Conservation (phyloP, 306 rosid species). For the Senna tora region DNA sequence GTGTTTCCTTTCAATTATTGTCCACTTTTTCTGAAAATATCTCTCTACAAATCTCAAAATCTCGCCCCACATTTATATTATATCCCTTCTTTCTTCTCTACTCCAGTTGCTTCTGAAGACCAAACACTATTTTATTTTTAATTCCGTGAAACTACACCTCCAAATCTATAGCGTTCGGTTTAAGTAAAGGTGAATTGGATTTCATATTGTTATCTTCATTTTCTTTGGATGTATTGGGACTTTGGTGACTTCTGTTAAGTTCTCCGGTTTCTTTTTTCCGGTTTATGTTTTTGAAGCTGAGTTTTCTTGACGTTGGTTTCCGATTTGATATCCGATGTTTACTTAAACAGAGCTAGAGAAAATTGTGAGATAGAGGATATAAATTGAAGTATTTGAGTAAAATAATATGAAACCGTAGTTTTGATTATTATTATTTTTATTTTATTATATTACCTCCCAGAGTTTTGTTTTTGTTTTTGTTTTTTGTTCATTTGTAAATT, state of each 20-base stretch:
- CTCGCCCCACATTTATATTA: not conserved
- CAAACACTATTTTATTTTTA: not conserved
- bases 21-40: constrained; percentile 31
- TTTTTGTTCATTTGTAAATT: constrained; percentile 22
- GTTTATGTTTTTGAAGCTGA: constrained; percentile 7
- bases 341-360: not conserved
- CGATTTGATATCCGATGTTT: constrained; percentile 22
- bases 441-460: not conserved
- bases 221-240: constrained; percentile 21
- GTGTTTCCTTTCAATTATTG: constrained; percentile 5
- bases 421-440: constrained; percentile 1
- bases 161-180: constrained; percentile 32
- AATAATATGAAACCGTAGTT: constrained; percentile 9
- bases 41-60: constrained; percentile 25
- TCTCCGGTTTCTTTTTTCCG: constrained; percentile 1
- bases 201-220: constrained; percentile 39
- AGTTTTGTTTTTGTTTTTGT: constrained; percentile 5
- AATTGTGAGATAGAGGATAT: constrained; percentile 10
- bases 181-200: constrained; percentile 46
- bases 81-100: constrained; percentile 24
- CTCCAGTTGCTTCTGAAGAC: constrained; percentile 11
- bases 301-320: constrained; percentile 20
- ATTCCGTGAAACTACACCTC: constrained; percentile 15
- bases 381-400: constrained; percentile 23
- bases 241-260: not conserved